Base-by-base conservation (phyloP, 768 basidiomycete species). In the Mycena olivaceomarginata region DNA sequence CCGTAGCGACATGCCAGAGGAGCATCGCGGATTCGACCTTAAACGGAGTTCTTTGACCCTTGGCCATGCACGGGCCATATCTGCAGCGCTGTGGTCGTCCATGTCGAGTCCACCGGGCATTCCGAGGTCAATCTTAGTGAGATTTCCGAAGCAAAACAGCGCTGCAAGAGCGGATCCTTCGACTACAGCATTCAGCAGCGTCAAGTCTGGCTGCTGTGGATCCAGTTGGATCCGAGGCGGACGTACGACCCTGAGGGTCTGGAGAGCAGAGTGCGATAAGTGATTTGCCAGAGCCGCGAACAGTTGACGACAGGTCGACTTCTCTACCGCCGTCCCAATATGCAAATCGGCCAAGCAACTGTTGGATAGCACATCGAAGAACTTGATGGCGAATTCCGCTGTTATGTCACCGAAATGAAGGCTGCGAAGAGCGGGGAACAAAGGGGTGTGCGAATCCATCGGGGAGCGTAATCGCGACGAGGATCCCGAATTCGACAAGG, bases 51-150 rank as follows among this genome's bases (percentile, higher is more conserved):
- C 20, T 25, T 10, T 40, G 11, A 69, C 15, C 5, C 25, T 22
- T 6, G 41, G 67, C 67, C 67, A 69, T 10, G 67, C 67, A 41
- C 53, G 40, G 39, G 57, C 39, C 16, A 57, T 59, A 20, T 69
- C 53, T 40, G 16, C 51, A 51, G 66, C 66, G 16, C 16, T 51
- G 62, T 10, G 4, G 31, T 70, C 59, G 31, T 70, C 70, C 22
- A 62, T 18, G 60, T 62, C 70, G 20, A 70, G 48, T 20, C 60
- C 70, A 18, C 39, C n/a, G 3, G 59, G 45, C 0, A 31, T 31
- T 8, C 10, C 10, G 31, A 70, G 70, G 5, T 4, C 10, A 2
- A 70, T 16, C 11, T 39, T 16, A 4, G 46, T 63, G 45, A 70
- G 70, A 20, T 70, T 70, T 10, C 5, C 5, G 37, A 70, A 70